Percentiles rank a stretch among this genome's conserved stretches.
These are phyloP conservation scores for Perilla frutescens DNA, from an alignment of 257 asterid genomes.

Conservation along the genomic window DNA sequence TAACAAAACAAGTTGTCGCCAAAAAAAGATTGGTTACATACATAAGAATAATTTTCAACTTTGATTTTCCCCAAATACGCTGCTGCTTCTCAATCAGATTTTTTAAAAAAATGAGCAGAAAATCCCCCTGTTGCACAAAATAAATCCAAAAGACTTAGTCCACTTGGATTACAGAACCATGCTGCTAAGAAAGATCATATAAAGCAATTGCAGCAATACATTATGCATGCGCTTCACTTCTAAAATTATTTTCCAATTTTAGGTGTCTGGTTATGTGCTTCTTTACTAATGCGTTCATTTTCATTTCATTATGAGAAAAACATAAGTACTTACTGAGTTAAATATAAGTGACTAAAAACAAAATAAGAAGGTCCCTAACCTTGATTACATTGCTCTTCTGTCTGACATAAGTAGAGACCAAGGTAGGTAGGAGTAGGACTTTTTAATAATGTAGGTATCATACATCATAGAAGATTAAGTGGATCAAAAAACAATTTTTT, in stretches of 20 bases:
- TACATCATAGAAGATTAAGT: constrained; percentile 1
- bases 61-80: constrained; percentile 52
- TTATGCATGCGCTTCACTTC: constrained; percentile 21
- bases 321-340: neutral
- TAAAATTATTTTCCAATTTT: neutral
- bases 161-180: constrained; percentile 30
- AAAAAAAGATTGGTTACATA: constrained; percentile 45
- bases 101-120: constrained; percentile 88
- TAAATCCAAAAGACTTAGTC: constrained; percentile 36
- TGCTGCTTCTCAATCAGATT: constrained; percentile 90
- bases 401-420: constrained; percentile 16
- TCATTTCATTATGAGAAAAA: neutral
- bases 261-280: constrained; percentile 17
- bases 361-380: neutral
- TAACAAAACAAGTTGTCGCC: constrained; percentile 30
- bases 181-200: constrained; percentile 29
- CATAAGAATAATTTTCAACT: constrained; percentile 94
- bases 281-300: constrained; percentile 14
- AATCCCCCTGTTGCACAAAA: constrained; percentile 88
- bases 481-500: neutral
- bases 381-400: neutral
- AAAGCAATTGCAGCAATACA: constrained; percentile 15
- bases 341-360: neutral
- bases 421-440: neutral
- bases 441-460: neutral